Percentiles rank a stretch among this genome's conserved stretches.
phyloP scores from a whole-genome alignment of 2,329 filamentous ascomycete species.

The Apiospora hydei region DNA sequence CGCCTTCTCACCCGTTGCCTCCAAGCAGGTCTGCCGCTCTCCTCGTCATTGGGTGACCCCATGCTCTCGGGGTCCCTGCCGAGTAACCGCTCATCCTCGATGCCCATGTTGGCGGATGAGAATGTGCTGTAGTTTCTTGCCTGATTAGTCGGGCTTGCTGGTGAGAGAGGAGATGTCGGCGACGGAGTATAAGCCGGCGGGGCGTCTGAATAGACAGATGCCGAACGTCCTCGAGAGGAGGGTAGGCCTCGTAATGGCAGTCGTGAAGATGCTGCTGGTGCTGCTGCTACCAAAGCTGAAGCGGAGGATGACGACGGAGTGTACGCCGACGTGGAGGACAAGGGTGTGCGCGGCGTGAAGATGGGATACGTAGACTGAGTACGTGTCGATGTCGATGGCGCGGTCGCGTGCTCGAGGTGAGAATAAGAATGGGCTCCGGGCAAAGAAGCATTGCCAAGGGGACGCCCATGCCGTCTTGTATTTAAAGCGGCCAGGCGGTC shows the following conservation, averaged over 20 bases:
- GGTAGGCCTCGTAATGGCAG: conserved; percentile 31
- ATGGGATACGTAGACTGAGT: conserved; percentile 14
- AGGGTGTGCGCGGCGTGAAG: conserved; percentile 24
- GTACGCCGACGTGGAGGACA: conserved; percentile 28
- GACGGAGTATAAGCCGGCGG: conserved; percentile 60
- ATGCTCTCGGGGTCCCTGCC: conserved; percentile 55
- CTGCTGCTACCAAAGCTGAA: conserved; percentile 20
- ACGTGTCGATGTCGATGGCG: conserved; percentile 20
- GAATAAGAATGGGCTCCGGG: conserved; percentile 22
- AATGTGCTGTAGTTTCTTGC: conserved; percentile 54
- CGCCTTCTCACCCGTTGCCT: conserved; percentile 37
- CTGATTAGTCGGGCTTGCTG: conserved; percentile 29
- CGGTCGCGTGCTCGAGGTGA: conserved; percentile 4
- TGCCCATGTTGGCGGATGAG: conserved; percentile 48
- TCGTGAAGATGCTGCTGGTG: conserved; percentile 30
- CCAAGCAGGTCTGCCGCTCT: conserved; percentile 34
- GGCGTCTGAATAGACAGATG: conserved; percentile 47
- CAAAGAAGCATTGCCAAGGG: conserved; percentile 23
- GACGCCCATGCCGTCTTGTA: conserved; percentile 15
- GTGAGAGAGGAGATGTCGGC: conserved; percentile 33
- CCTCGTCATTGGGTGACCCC: conserved; percentile 43
- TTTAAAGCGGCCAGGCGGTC: conserved; percentile 40
- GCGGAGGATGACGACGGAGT: conserved; percentile 24
- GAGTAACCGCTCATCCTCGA: conserved; percentile 54
- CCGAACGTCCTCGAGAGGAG: conserved; percentile 32